Percentiles rank a stretch among this genome's conserved stretches.
phyloP scores from a whole-genome alignment of 73 alveolate genomes.

The Paramecium sexaurelia region DNA sequence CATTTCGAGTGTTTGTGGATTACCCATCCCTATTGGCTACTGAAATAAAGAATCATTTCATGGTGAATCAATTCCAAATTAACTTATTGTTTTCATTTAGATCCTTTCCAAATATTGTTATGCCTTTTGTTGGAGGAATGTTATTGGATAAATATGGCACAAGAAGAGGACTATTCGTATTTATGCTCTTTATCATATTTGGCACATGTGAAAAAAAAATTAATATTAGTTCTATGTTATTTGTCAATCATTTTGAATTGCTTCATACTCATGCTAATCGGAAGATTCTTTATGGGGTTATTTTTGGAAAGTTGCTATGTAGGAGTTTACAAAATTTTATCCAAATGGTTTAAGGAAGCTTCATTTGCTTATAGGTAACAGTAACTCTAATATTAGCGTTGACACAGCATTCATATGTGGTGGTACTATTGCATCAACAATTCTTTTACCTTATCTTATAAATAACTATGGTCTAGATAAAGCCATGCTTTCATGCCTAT shows the following conservation, averaged over 20 bases:
- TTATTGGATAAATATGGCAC: neutral
- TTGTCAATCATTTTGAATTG: neutral
- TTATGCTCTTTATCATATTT: neutral
- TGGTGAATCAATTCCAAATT: neutral
- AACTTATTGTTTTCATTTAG: neutral
- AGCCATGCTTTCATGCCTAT: neutral
- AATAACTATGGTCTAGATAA: neutral
- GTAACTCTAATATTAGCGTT: neutral
- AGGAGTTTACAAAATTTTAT: neutral
- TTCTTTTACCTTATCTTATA: neutral
- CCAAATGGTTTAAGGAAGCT: neutral
- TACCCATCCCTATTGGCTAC: neutral
- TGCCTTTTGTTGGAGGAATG: neutral
- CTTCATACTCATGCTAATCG: neutral
- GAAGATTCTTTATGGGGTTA: neutral
- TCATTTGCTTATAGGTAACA: neutral
- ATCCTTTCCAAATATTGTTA: neutral
- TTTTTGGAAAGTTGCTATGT: neutral
- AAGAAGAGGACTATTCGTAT: neutral
- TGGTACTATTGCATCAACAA: neutral
- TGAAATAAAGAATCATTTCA: neutral
- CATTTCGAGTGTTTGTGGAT: neutral
- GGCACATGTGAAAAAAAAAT: neutral
- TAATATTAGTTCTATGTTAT: neutral
- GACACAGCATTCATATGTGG: neutral